Evolutionary conservation across 1,284 basidiomycete genomes (phyloP).

Genomic region (Ustilago trichophora): DNA sequence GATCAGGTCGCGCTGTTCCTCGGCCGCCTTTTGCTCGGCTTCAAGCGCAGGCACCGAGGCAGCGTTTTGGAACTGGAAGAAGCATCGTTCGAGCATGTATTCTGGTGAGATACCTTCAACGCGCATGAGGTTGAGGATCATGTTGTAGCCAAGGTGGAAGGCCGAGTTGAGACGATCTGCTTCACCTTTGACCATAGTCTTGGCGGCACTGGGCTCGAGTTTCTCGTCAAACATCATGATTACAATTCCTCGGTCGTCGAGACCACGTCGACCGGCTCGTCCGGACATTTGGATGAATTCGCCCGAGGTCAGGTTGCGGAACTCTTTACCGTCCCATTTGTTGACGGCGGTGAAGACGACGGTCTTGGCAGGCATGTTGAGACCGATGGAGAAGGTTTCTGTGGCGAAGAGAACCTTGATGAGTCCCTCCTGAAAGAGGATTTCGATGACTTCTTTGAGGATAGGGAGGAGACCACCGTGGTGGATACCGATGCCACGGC

Average conservation of each 20-base stretch:
- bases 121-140: conserved; percentile 98
- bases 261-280: conserved; percentile 92
- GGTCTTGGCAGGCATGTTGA: conserved; percentile 99
- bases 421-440: conserved; percentile 97
- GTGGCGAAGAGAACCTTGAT: conserved; percentile 99
- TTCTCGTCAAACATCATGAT: conserved; percentile 99
- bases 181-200: conserved; percentile 98
- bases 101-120: conserved; percentile 98
- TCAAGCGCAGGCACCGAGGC: conserved; percentile 87
- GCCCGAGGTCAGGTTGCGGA: conserved; percentile 76
- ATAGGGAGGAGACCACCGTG: conserved; percentile 97
- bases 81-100: conserved; percentile 96
- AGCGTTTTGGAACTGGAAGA: conserved; percentile 97
- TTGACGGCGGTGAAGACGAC: conserved; percentile 95
- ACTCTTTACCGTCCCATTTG: conserved; percentile 96
- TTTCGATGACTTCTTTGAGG: conserved; percentile 98
- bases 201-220: conserved; percentile 89
- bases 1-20: conserved; percentile 76
- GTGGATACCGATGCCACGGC: conserved; percentile 97
- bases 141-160: conserved; percentile 99
- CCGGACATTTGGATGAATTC: conserved; percentile 84
- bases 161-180: conserved; percentile 97
- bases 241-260: conserved; percentile 98
- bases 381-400: conserved; percentile 98
- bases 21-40: conserved; percentile 80